Conservation (phyloP, 768 basidiomycete species). For the Mycena capillaripes region DNA sequence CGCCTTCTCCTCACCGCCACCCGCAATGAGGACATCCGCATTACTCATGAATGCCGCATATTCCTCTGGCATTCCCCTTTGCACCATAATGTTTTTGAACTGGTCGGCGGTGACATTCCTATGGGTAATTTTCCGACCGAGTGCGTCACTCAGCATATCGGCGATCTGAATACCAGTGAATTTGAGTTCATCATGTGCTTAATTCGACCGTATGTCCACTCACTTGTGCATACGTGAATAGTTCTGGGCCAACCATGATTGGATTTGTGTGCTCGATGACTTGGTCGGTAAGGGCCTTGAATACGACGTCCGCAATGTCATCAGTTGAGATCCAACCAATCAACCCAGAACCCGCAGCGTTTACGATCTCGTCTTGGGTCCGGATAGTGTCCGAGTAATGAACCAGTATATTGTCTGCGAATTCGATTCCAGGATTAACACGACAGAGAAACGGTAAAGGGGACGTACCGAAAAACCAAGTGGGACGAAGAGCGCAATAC, state of each 20-base stretch:
- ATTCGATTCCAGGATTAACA: not conserved
- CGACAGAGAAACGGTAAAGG: not conserved
- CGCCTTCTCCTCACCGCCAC: conserved; percentile 40
- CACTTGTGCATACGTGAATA: conserved; percentile 48
- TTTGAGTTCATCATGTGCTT: not conserved
- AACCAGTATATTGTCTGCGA: conserved; percentile 47
- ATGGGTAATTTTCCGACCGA: conserved; percentile 47
- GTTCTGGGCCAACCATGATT: conserved; percentile 50
- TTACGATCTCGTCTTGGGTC: conserved; percentile 39
- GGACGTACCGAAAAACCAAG: conserved; percentile 52
- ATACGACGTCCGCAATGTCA: conserved; percentile 49
- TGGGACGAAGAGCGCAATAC: conserved; percentile 51
- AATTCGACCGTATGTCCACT: too few species aligned
- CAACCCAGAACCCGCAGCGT: conserved; percentile 44
- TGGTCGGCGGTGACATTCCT: conserved; percentile 40
- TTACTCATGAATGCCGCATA: conserved; percentile 33
- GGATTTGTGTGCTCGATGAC: conserved; percentile 42
- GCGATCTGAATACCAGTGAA: conserved; percentile 39
- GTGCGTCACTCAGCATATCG: conserved; percentile 37
- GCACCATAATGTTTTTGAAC: conserved; percentile 25
- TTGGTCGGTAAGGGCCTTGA: conserved; percentile 42
- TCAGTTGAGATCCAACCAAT: conserved; percentile 46
- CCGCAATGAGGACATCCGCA: conserved; percentile 36
- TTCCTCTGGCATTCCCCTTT: conserved; percentile 34
- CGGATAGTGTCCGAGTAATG: conserved; percentile 39